Base-by-base conservation (phyloP, 495 filamentous ascomycete genomes). In the Friedmanniomyces simplex region DNA sequence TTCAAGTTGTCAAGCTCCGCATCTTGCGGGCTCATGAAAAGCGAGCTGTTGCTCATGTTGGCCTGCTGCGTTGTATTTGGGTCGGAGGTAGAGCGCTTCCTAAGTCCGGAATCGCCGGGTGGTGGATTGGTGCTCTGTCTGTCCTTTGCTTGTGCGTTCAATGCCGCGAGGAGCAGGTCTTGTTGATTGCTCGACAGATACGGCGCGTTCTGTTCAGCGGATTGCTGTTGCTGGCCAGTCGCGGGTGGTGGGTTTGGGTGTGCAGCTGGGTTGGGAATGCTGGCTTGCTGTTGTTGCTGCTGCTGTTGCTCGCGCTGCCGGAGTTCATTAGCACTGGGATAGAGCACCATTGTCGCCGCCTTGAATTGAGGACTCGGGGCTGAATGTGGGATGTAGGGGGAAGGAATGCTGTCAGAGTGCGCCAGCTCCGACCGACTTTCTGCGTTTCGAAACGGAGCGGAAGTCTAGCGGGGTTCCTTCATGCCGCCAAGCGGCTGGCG, bases 131-230 rank as follows among this genome's bases (percentile, higher is more conserved):
- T 52, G 25, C 66, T 63, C 28, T 67, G 68, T 63, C 42, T 54
- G 49, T 47, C 54, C 76, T 70, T 91, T 2, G 60, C 55, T 55
- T 63, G 61, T 20, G 91, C 94, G 47, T 85, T 84, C 61, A 98
- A 81, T 22, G 93, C 91, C 46, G 89, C 87, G 41, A 90, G 83
- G 42, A 97, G 74, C 39, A 96, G 82, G 66, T 86, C 84, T 72
- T 96, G 88, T 70, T 98, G 88, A 64, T 86, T 82, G 18, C 86
- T 83, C 37, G 89, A 88, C 58, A 96, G 84, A 67, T 84, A 85
- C 34, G 66, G 66, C 64, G 55, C 54, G 51, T 63, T 37, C 30
- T 50, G 55, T 53, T 32, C 24, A 3, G 8, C 54, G 16, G 7
- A 2, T 37, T 18, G 42, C 16, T 22, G 36, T 24, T 32, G 53